Conservation (phyloP, 1,284 basidiomycete species). For the Apiotrichum sp. region DNA sequence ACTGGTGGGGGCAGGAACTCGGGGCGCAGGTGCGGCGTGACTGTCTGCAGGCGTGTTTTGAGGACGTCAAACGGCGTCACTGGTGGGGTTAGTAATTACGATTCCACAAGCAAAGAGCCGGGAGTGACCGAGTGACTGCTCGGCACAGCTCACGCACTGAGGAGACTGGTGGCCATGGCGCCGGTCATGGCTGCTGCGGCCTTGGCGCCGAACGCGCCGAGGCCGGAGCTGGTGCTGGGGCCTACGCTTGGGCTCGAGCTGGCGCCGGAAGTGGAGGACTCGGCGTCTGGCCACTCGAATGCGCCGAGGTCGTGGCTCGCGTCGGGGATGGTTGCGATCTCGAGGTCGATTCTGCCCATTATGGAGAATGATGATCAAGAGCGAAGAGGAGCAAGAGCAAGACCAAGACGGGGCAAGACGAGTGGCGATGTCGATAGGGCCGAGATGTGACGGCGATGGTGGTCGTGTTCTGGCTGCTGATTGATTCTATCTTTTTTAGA, state of each 20-base stretch:
- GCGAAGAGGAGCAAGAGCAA: no score
- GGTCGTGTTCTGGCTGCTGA: no score
- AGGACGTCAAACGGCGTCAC: conserved; percentile 50
- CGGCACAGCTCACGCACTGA: conserved; percentile 21
- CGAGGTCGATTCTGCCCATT: conserved; percentile 8
- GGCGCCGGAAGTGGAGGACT: conserved; percentile 14
- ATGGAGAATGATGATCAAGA: not conserved
- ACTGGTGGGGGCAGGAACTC: conserved; percentile 14
- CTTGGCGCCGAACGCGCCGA: conserved; percentile 38
- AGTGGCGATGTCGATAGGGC: no score
- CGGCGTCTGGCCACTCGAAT: conserved; percentile 37
- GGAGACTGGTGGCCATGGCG: conserved; percentile 44
- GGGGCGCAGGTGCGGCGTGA: conserved; percentile 29
- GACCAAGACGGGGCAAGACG: no score
- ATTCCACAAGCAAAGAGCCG: not conserved
- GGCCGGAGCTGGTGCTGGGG: conserved; percentile 5
- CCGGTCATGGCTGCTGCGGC: conserved; percentile 47
- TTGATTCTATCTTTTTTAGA: no score
- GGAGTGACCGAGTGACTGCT: no score
- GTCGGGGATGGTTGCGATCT: conserved; percentile 9
- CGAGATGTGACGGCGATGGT: no score
- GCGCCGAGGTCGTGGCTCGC: conserved; percentile 3
- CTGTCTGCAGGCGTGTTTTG: conserved; percentile 47
- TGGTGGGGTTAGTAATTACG: conserved; percentile 10
- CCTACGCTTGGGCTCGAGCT: not conserved